Percentiles rank a stretch among this genome's conserved stretches.
phyloP scores from a whole-genome alignment of 192 early-diverging fungal genomes.

The Coemansia sp. region DNA sequence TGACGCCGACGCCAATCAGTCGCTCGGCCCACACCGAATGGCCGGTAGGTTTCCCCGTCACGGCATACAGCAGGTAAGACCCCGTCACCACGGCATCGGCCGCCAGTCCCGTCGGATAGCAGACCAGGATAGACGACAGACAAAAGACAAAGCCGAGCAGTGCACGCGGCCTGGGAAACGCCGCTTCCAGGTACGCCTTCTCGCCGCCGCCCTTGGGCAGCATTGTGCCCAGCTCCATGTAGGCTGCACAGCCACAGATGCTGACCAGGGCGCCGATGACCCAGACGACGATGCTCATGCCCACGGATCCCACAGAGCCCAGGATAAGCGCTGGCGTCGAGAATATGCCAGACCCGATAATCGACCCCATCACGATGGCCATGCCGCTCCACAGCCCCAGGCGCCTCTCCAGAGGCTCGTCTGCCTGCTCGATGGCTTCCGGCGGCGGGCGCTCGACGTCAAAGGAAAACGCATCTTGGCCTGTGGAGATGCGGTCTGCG shows the following conservation, averaged over 20 bases:
- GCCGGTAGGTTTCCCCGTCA: conserved; percentile 11
- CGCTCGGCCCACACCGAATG: conserved; percentile 47
- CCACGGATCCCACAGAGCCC: conserved; percentile 35
- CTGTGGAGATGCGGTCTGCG: not conserved
- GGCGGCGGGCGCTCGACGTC: not conserved
- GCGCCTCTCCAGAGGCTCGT: conserved; percentile 27
- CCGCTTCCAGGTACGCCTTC: conserved; percentile 58
- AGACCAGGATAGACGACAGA: conserved; percentile 28
- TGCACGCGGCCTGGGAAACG: conserved; percentile 53
- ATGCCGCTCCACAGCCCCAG: conserved; percentile 52
- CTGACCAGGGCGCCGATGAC: conserved; percentile 38
- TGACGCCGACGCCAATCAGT: conserved; percentile 29
- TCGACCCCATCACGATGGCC: conserved; percentile 50
- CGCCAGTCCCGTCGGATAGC: conserved; percentile 38
- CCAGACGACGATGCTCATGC: conserved; percentile 50
- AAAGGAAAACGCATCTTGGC: not conserved
- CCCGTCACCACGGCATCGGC: conserved; percentile 49
- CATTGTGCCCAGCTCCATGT: conserved; percentile 58
- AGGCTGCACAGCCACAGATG: conserved; percentile 39
- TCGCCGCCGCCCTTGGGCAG: conserved; percentile 59
- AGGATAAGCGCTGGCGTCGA: conserved; percentile 47
- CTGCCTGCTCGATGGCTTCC: not conserved
- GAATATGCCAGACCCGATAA: conserved; percentile 52
- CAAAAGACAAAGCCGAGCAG: conserved; percentile 54
- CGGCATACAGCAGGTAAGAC: conserved; percentile 46